Conservation (phyloP, 805 yeast species). For the Priceomyces melissophilus region DNA sequence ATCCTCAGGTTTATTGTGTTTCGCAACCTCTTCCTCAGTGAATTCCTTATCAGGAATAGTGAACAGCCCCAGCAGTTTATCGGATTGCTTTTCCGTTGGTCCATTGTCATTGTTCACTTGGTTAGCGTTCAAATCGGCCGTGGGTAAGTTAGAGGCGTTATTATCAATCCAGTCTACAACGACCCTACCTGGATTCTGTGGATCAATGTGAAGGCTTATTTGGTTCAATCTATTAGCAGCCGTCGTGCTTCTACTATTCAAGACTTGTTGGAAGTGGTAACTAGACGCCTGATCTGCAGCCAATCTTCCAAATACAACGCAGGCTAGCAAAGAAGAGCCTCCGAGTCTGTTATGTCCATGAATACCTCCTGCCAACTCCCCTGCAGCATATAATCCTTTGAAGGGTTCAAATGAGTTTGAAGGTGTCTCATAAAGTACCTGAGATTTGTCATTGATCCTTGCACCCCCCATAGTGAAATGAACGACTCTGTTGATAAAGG, state of each 20-base stretch:
- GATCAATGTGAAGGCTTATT: conserved; percentile 44
- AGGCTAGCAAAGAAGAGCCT: conserved; percentile 42
- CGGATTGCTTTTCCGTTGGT: conserved; percentile 1
- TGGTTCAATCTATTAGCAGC: conserved; percentile 35
- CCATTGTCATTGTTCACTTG: no score
- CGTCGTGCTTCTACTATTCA: conserved; percentile 10
- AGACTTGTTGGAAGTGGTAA: conserved; percentile 26
- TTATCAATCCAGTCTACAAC: conserved; percentile 31
- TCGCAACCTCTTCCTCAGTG: conserved; percentile 43
- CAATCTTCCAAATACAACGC: conserved; percentile 43
- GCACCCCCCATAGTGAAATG: conserved; percentile 76
- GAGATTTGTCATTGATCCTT: conserved; percentile 46
- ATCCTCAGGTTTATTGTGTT: conserved; percentile 43
- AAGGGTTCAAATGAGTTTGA: conserved; percentile 20
- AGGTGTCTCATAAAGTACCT: conserved; percentile 38
- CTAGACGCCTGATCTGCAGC: conserved; percentile 42
- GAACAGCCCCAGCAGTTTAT: conserved; percentile 17
- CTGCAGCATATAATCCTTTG: conserved; percentile 40
- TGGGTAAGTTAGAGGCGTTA: neutral
- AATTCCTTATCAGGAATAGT: conserved; percentile 47
- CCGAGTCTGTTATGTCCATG: conserved; percentile 45
- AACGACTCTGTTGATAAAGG: conserved; percentile 54
- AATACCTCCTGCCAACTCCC: conserved; percentile 45
- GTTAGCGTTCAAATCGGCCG: conserved; percentile 3
- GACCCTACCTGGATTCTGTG: conserved; percentile 28